Conservation (phyloP, 208 protist species). For the Angomonas deanei region DNA sequence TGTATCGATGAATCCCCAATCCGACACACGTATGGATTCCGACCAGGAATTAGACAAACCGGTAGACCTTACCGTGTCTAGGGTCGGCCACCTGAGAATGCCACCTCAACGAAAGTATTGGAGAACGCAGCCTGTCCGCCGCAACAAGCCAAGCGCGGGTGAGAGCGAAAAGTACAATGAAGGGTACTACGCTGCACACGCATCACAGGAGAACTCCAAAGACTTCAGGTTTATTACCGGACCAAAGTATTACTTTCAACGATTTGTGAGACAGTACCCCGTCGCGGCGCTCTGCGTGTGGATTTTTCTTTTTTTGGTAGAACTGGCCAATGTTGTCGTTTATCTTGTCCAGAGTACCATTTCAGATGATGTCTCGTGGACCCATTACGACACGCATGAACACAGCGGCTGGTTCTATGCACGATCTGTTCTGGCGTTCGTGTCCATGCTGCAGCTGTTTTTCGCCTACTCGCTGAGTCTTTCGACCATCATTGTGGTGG, state of each 20-base stretch:
- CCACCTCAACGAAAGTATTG: slow-evolving; percentile 40
- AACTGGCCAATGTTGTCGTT: slow-evolving; percentile 61
- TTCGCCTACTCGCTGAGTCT: slow-evolving; percentile 80
- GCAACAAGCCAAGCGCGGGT: slow-evolving; percentile 15
- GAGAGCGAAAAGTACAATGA: slow-evolving; percentile 28
- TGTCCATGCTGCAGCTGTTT: slow-evolving; percentile 70
- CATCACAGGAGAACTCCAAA: slow-evolving; percentile 6
- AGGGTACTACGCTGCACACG: slow-evolving; percentile 4
- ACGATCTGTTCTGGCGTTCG: slow-evolving; percentile 53
- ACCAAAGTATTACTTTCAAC: slow-evolving; percentile 67
- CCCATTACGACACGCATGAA: slow-evolving; percentile 34
- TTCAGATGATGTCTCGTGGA: slow-evolving; percentile 42
- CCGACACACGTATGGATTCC: neutral
- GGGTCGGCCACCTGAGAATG: slow-evolving; percentile 27
- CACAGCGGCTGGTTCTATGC: slow-evolving; percentile 65
- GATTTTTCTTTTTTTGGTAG: slow-evolving; percentile 72
- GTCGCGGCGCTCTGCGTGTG: slow-evolving; percentile 67
- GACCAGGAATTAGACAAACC: slow-evolving; percentile 2
- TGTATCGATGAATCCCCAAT: too few relatives aligned
- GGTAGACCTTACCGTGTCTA: slow-evolving; percentile 48
- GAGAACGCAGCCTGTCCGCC: slow-evolving; percentile 35
- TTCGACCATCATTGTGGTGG: slow-evolving; percentile 63
- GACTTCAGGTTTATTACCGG: slow-evolving; percentile 78
- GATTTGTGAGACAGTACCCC: slow-evolving; percentile 64
- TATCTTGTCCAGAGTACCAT: slow-evolving; percentile 60